Conservation (phyloP, 179 eudicot genomes). For the Beta macrorhiza region DNA sequence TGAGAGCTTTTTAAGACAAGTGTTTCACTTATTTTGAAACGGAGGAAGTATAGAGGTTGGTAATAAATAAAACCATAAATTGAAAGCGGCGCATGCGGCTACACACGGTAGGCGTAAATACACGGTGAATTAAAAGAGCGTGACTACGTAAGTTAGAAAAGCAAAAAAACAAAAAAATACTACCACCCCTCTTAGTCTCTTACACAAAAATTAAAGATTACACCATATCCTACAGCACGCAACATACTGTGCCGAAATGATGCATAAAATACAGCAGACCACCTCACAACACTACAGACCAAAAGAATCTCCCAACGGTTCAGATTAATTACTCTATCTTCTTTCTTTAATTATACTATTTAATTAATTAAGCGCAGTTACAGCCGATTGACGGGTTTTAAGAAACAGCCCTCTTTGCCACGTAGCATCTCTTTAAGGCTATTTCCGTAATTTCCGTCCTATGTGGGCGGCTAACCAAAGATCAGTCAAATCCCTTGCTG, state of each 20-base stretch:
- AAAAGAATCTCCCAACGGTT: not conserved
- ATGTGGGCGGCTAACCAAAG: constrained; percentile 28
- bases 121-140: constrained; percentile 8
- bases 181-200: too few species aligned
- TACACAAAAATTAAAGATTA: not conserved
- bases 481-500: constrained; percentile 40
- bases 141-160: not conserved
- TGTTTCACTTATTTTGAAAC: too few species aligned
- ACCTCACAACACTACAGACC: constrained; percentile 4
- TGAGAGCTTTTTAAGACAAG: too few species aligned
- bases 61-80: not conserved
- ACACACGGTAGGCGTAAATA: not conserved
- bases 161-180: too few species aligned
- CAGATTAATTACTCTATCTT: not conserved
- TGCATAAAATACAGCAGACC: constrained; percentile 2
- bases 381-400: constrained; percentile 25
- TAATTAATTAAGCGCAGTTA: constrained; percentile 11
- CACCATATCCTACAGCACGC: not conserved
- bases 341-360: not conserved
- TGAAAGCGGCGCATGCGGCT: constrained; percentile 8
- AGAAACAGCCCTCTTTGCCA: constrained; percentile 25
- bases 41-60: too few species aligned
- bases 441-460: constrained; percentile 5
- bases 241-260: not conserved
- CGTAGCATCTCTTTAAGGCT: not conserved